phyloP scores from a whole-genome alignment of 345 rosid species.

The Eucalyptus brandiana region DNA sequence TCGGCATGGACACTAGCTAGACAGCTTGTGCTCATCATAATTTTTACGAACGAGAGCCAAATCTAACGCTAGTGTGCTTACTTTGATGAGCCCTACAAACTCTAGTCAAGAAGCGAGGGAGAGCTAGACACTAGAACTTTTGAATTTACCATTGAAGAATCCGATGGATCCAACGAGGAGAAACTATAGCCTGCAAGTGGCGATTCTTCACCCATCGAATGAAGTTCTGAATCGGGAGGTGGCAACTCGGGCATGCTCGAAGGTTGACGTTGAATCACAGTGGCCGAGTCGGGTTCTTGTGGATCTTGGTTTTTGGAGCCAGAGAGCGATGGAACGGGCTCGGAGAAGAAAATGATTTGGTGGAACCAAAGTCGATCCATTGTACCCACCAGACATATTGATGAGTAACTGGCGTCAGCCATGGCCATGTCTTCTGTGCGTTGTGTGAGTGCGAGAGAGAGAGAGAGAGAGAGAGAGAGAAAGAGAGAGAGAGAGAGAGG shows the following conservation, averaged over 20 bases:
- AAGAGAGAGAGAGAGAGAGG: not conserved
- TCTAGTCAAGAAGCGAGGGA: not conserved
- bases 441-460: not conserved
- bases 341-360: slow-evolving; percentile 19
- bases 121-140: not conserved
- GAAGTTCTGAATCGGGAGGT: not conserved
- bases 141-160: not conserved
- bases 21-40: not conserved
- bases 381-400: slow-evolving; percentile 12
- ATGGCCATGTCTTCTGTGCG: slow-evolving; percentile 19
- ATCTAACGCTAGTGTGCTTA: not conserved
- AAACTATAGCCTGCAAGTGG: not conserved
- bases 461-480: not conserved
- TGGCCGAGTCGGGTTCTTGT: not conserved
- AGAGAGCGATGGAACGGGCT: not conserved
- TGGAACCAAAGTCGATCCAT: slow-evolving; percentile 73
- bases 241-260: not conserved
- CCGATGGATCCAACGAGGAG: not conserved
- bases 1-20: not conserved
- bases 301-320: not conserved
- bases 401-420: slow-evolving; percentile 9
- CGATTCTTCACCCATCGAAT: not conserved
- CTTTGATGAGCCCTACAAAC: not conserved
- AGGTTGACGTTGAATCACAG: not conserved
- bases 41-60: not conserved